Evolutionary conservation across 495 filamentous ascomycete genomes (phyloP), one percentile per base, ranked within the genome.

Genomic region (Tetracladium setigerum): DNA sequence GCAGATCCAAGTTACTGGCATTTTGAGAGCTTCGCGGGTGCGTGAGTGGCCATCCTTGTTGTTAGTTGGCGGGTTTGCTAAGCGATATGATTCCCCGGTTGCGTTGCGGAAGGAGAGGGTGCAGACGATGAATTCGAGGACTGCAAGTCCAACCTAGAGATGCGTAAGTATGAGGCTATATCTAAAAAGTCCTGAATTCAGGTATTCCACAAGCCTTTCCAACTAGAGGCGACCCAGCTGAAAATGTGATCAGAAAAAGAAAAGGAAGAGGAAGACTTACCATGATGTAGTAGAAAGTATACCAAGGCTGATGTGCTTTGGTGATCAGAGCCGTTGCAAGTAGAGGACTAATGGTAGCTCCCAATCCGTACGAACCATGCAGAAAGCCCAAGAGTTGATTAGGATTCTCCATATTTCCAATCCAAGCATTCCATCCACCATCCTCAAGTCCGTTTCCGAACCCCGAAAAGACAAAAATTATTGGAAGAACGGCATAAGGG

Each of bases 341-440:
- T 1, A 95, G 62, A 9, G 89, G 88, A 4, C 76, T 82, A 14
- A 92, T 63, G 8, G 83, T 83, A 2, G 83, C 87, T 0, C 89
- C 89, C 4, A 84, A 62, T 1, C 87, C 88, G 64, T 95, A 95
- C 13, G 70, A 60, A 5, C 87, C 87, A 58, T 91, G 86, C 0
- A 84, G 61, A 35, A 81, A 63, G 1, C 88, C 85, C 2, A 92
- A 73, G 11, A 86, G 66, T 40, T 82, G 80, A 39, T 87, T 89
- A 4, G 78, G 69, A 19, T 76, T 77, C 13, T 77, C 71, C 57
- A 94, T 76, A 51, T 87, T 88, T 6, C 86, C 86, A 46, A 85
- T 78, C 69, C 86, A 94, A 1, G 88, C 83, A 57, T 94, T 94
- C 68, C 83, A 89, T 19, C 82, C 74, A 0, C 82, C 80, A 41